Percentiles rank a stretch among this genome's conserved stretches.
phyloP scores from a whole-genome alignment of 2,329 filamentous ascomycete genomes.

The Ceratocystiopsis minuta region DNA sequence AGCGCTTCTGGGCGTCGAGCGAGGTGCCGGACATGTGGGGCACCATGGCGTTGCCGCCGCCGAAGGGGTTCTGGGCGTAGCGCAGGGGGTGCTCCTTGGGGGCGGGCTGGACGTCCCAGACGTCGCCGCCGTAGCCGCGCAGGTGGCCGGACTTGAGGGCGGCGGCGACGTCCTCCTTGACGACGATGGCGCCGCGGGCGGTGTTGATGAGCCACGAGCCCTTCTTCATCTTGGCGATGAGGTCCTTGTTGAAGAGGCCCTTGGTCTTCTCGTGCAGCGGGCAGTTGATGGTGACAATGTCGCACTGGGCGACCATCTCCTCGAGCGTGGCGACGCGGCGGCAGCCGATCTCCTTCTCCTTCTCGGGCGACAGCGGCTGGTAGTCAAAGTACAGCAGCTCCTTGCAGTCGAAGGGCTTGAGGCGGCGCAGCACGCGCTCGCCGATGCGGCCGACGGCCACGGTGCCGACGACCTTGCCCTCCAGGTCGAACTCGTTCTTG shows the following conservation, averaged over 20 bases:
- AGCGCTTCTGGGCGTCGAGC: slow-evolving; percentile 91
- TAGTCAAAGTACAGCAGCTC: slow-evolving; percentile 99
- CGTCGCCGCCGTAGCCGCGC: slow-evolving; percentile 72
- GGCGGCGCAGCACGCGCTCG: slow-evolving; percentile 87
- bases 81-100: slow-evolving; percentile 85
- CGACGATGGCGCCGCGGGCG: slow-evolving; percentile 92
- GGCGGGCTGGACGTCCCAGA: slow-evolving; percentile 97
- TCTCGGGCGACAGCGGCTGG: slow-evolving; percentile 73
- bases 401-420: slow-evolving; percentile 98
- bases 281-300: slow-evolving; percentile 98
- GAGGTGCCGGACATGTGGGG: slow-evolving; percentile 98
- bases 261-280: slow-evolving; percentile 95
- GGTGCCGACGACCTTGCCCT: slow-evolving; percentile 93
- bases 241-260: slow-evolving; percentile 95
- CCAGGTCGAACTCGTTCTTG: slow-evolving; percentile 97
- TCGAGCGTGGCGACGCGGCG: slow-evolving; percentile 75
- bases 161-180: slow-evolving; percentile 95
- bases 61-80: slow-evolving; percentile 83
- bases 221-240: slow-evolving; percentile 96
- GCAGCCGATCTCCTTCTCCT: slow-evolving; percentile 91
- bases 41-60: slow-evolving; percentile 96
- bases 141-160: slow-evolving; percentile 85
- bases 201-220: slow-evolving; percentile 98
- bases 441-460: slow-evolving; percentile 95
- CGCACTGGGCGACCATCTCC: slow-evolving; percentile 86